Conservation (phyloP, 2,329 filamentous ascomycete species). For the Fusarium succisae region DNA sequence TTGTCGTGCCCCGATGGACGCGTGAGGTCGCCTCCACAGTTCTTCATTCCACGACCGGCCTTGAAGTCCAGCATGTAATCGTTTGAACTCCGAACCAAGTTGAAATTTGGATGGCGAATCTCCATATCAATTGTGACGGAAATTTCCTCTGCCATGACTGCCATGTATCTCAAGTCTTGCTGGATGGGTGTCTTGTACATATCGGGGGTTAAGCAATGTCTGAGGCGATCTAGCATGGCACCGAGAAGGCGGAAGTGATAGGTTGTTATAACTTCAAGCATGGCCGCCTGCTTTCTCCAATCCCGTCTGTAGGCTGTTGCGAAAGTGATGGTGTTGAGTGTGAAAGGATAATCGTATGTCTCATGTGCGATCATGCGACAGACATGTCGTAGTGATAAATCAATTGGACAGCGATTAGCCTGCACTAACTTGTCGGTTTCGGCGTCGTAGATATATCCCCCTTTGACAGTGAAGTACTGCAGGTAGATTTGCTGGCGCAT, state of each 20-base stretch:
- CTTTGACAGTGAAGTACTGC: conserved; percentile 1
- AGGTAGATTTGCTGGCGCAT: conserved; percentile 13
- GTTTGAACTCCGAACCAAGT: no score
- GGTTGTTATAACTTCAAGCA: rapidly evolving
- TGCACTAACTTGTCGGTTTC: neutral
- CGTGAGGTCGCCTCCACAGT: no score
- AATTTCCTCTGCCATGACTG: no score
- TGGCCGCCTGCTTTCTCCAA: neutral
- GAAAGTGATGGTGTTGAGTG: conserved; percentile 8
- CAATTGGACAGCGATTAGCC: neutral
- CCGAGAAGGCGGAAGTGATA: neutral
- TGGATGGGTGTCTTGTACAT: neutral
- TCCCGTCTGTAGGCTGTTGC: neutral
- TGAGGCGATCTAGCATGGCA: rapidly evolving
- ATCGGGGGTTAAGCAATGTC: neutral
- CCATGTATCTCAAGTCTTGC: neutral
- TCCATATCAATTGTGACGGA: no score
- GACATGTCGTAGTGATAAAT: neutral
- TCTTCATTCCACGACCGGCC: no score
- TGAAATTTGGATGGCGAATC: no score
- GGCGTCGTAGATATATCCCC: conserved; percentile 7
- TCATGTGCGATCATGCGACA: neutral
- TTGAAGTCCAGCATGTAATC: no score
- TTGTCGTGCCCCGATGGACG: no score
- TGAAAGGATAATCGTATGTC: neutral